Evolutionary conservation across 2,329 filamentous ascomycete species (phyloP), one percentile per base, ranked within the genome.

Genomic region (Tolypocladium album): DNA sequence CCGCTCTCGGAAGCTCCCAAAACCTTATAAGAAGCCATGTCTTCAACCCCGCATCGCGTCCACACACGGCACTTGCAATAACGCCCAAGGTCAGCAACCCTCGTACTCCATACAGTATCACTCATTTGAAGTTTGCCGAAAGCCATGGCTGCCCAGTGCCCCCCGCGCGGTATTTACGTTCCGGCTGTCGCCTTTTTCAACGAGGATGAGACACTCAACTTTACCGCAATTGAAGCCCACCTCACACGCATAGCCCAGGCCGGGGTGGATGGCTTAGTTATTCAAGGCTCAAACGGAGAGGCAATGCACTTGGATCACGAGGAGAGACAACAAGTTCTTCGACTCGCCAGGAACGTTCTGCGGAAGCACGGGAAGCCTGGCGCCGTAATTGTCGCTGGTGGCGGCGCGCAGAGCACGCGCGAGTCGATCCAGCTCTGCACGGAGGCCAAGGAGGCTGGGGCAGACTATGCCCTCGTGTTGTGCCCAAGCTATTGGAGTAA

Each of bases 211-310:
- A 71, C 72, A 2, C 56, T 75, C 24, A 69, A 75, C 57, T 64
- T 64, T 8, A 61, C 65, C 9, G 67, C 69, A 2, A 68, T 74
- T 56, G 69, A 72, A 58, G 65, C 66, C 36, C 73, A 75, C 52
- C 62, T 74, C 55, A 67, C 72, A 56, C 68, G 71, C 43, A 67
- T 75, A 11, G 88, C 88, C 56, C 79, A 86, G 67, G 83, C 88
- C 42, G 88, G 89, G 61, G 85, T 92, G 57, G 82, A 86, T 31
- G 89, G 89, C 15, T 80, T 94, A 57, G 88, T 89, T 56, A 90
- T 88, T 12, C 89, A 92, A 71, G 90, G 90, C 55, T 91, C 87
- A 68, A 94, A 93, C 68, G 90, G 90, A 67, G 90, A 94, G 76
- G 89, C 89, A 6, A 89, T 91, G 22, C 89, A 92, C 69, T 80